These are phyloP conservation scores for Fraxinus xanthoxyloides DNA, from an alignment of 305 asterid genomes.

Conservation along the genomic window DNA sequence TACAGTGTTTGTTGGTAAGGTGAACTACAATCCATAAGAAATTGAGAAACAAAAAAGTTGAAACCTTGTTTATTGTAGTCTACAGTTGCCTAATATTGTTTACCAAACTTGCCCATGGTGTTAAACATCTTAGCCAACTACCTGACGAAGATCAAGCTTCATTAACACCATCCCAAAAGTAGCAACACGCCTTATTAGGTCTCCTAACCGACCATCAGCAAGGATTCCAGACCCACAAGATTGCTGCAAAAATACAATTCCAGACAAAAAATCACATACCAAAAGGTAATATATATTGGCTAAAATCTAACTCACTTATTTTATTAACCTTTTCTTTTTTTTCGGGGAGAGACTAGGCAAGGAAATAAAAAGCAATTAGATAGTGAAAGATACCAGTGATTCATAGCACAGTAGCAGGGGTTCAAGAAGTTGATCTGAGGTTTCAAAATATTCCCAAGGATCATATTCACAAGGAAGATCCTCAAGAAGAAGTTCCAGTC, in stretches of 20 bases:
- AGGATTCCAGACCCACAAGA: constrained; percentile 84
- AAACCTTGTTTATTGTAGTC: not conserved
- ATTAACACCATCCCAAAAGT: constrained; percentile 89
- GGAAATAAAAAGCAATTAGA: not conserved
- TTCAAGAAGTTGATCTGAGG: constrained; percentile 82
- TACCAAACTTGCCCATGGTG: not conserved
- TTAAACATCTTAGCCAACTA: constrained; percentile 14
- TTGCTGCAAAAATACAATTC: constrained; percentile 49
- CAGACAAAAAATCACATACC: constrained; percentile 8
- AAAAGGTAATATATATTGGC: not conserved
- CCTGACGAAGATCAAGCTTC: constrained; percentile 99
- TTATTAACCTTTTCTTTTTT: not conserved
- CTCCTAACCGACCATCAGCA: constrained; percentile 92
- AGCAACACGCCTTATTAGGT: constrained; percentile 85
- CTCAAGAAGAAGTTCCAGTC: constrained; percentile 89
- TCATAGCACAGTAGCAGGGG: constrained; percentile 82
- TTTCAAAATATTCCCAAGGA: constrained; percentile 75
- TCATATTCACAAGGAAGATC: constrained; percentile 92
- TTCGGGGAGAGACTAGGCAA: not conserved
- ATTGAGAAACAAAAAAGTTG: not conserved
- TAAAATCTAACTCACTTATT: not conserved
- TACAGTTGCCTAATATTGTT: not conserved
- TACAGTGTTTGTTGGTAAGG: not conserved
- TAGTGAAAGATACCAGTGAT: constrained; percentile 58
- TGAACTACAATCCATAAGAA: not conserved